These are phyloP conservation scores for Calonectria fujianensis DNA, from an alignment of 2,329 filamentous ascomycete species.

Conservation along the genomic window DNA sequence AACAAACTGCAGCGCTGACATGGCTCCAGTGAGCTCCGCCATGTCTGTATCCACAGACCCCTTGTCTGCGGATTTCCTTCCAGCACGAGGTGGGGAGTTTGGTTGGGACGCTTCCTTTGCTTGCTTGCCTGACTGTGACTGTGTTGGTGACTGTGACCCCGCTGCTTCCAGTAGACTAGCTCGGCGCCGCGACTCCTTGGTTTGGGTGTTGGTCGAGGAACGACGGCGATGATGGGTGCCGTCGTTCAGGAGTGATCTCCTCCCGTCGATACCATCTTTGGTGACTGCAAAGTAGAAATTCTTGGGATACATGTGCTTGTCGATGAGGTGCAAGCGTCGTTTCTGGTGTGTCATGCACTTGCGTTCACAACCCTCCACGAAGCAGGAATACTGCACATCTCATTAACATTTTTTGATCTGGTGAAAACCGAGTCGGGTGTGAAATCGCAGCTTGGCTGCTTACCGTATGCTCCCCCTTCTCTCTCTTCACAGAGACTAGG, in stretches of 20 bases:
- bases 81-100: constrained; percentile 41
- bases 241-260: constrained; percentile 85
- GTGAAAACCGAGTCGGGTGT: neutral
- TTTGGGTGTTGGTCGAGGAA: constrained; percentile 64
- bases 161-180: constrained; percentile 58
- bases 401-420: constrained; percentile 40
- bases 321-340: constrained; percentile 89
- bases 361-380: constrained; percentile 90
- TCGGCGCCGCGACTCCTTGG: constrained; percentile 59
- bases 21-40: constrained; percentile 78
- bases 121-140: constrained; percentile 39
- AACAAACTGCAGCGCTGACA: constrained; percentile 84
- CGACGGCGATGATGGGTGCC: constrained; percentile 68
- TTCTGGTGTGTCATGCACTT: constrained; percentile 90
- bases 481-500: constrained; percentile 81
- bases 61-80: constrained; percentile 46
- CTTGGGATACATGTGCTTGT: constrained; percentile 94
- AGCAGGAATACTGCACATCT: constrained; percentile 83
- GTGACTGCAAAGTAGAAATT: constrained; percentile 93
- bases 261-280: constrained; percentile 91
- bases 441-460: constrained; percentile 56
- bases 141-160: constrained; percentile 40
- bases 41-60: constrained; percentile 70
- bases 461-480: constrained; percentile 91
- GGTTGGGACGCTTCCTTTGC: constrained; percentile 44